Percentiles rank a stretch among this genome's conserved stretches.
Conservation (phyloP, 2,329 filamentous ascomycete genomes). For the Scedosporium minutisporum region DNA sequence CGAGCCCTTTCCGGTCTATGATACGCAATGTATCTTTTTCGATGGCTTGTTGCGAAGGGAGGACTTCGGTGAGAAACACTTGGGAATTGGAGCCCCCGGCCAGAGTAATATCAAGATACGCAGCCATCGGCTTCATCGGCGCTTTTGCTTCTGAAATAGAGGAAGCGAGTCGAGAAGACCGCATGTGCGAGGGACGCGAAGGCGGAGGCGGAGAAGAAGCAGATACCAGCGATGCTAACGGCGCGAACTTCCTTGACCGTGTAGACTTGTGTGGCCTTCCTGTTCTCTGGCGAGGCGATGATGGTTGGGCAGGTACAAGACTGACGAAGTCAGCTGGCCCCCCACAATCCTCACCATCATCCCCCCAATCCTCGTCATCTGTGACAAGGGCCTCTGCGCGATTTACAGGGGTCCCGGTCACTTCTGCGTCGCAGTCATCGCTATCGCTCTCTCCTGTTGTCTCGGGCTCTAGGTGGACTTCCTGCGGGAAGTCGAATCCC, state of each 20-base stretch:
- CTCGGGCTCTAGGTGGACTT: background rate
- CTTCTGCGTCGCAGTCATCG: constrained; percentile 3
- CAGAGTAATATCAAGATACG: background rate
- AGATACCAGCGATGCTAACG: background rate
- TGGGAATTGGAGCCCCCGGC: background rate
- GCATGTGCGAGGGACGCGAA: constrained; percentile 29
- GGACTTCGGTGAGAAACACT: background rate
- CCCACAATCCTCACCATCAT: background rate
- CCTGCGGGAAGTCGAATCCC: background rate
- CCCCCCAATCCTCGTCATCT: background rate
- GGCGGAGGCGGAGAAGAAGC: constrained; percentile 16
- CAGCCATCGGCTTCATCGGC: background rate
- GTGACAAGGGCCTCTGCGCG: background rate
- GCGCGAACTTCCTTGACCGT: background rate
- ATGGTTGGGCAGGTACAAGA: background rate
- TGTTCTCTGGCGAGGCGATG: background rate
- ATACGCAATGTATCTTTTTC: constrained; percentile 13
- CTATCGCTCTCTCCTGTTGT: constrained; percentile 11
- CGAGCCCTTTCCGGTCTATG: constrained; percentile 10
- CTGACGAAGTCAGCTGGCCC: background rate
- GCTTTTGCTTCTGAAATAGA: background rate
- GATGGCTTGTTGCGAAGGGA: constrained; percentile 22
- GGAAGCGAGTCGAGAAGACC: background rate
- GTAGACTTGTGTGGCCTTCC: background rate
- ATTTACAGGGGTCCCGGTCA: background rate